Evolutionary conservation across 805 yeast genomes (phyloP), one percentile per base, ranked within the genome.

Genomic region (Pichia cephalocereana): DNA sequence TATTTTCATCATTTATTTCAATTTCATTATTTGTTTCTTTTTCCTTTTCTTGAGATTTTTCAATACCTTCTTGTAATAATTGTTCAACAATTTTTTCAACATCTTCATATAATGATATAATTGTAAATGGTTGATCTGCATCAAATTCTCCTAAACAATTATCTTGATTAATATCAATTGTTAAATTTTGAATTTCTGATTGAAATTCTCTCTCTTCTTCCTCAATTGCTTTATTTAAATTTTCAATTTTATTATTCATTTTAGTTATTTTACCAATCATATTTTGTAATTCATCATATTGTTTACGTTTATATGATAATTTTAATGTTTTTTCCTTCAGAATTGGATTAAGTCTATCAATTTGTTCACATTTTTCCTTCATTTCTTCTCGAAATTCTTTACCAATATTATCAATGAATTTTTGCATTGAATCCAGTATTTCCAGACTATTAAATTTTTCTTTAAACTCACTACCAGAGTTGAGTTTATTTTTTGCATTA

Each of bases 51-150:
- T 26, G 27, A 26, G 26, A 34, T 7, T 28, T 26, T 19, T 40
- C 28, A 2, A 42, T 2, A 27, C 45, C 42, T 11, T 44, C 47
- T 3, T 19, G 32, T 17, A 48, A n/a, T 9, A 48, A 3, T 1
- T 26, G 30, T 36, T 48, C 47, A 18, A 48, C 47, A 23, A 45
- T 45, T 8, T 59, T 52, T 47, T 71, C 74, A n/a, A 85, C 64
- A 53, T 72, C 74, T 38, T 78, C 75, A 58, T 76, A 82, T 14
- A 86, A 70, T 8, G 78, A 71, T 59, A 76, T 71, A 11, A 87
- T 76, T 44, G 84, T 74, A 65, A 87, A 91, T n/a, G 96, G 96
- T 59, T 86, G 91, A 65, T 90, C 97, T 0, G 96, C 91, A 64
- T 85, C 91, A 57, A 80, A 83, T 48, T 75, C 80, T 27, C 80